Evolutionary conservation across 352 stramenopile genomes (phyloP).

Genomic region (Hyaloperonospora brassicae): DNA sequence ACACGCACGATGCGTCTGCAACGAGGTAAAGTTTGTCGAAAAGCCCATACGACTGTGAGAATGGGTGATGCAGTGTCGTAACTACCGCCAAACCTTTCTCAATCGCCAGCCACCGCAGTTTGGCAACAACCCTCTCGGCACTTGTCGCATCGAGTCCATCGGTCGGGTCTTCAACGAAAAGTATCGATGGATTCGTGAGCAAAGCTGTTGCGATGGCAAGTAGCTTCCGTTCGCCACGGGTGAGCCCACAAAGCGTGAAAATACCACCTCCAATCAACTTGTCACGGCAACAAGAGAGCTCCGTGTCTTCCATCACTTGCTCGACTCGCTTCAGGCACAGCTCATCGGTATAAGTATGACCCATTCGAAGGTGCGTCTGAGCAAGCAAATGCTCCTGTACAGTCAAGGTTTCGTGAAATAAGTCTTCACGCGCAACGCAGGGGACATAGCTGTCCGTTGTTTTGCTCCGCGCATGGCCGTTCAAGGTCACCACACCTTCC

Average conservation of each 20-base stretch:
- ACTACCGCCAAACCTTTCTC: constrained; percentile 68
- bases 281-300: constrained; percentile 45
- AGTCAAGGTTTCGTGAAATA: constrained; percentile 83
- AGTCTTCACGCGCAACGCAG: constrained; percentile 88
- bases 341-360: constrained; percentile 21
- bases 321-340: constrained; percentile 36
- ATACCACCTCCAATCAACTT: constrained; percentile 42
- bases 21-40: constrained; percentile 57
- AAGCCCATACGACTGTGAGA: constrained; percentile 37
- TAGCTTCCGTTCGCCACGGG: constrained; percentile 72
- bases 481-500: constrained; percentile 48
- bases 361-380: constrained; percentile 72
- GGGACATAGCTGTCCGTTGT: constrained; percentile 21
- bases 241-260: constrained; percentile 38
- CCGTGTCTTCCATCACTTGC: constrained; percentile 49
- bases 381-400: constrained; percentile 86
- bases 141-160: constrained; percentile 51
- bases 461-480: constrained; percentile 44
- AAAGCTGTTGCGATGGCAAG: constrained; percentile 80
- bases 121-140: constrained; percentile 34
- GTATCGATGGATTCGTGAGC: constrained; percentile 66
- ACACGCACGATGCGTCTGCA: constrained; percentile 38
- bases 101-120: constrained; percentile 52
- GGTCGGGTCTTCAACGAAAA: constrained; percentile 84
- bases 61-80: constrained; percentile 84